Conservation (phyloP, 805 yeast species). For the Candida qinlingensis region DNA sequence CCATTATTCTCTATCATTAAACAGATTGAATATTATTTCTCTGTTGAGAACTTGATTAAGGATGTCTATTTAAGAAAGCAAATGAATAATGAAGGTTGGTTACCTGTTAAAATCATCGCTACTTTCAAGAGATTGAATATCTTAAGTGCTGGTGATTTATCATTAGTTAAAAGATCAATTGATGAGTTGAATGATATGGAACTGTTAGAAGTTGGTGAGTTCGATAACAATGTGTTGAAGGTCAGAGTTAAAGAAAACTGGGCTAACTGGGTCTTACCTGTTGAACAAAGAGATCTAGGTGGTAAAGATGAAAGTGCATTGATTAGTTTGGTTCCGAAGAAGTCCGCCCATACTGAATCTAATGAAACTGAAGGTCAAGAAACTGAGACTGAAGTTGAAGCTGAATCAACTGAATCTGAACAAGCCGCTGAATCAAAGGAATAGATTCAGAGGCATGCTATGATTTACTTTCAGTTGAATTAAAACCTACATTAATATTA, state of each 20-base stretch:
- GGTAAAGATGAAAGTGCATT: conserved; percentile 39
- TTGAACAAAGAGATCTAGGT: conserved; percentile 38
- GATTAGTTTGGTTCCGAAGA: conserved; percentile 16
- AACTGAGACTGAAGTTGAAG: background rate
- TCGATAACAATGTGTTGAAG: conserved; percentile 41
- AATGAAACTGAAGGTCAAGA: conserved; percentile 12
- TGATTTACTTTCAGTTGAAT: too few relatives aligned
- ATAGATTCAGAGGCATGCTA: too few relatives aligned
- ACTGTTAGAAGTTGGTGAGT: conserved; percentile 33
- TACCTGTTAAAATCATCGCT: conserved; percentile 57
- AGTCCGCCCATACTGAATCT: conserved; percentile 3
- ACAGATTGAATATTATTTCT: conserved; percentile 89
- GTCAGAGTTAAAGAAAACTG: conserved; percentile 57
- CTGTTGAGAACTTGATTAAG: conserved; percentile 78
- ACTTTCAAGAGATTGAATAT: conserved; percentile 72
- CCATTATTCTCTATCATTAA: conserved; percentile 20
- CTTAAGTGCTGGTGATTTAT: conserved; percentile 50
- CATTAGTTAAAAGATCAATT: conserved; percentile 50
- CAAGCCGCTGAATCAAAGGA: background rate
- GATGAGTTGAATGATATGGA: conserved; percentile 34
- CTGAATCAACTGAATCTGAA: background rate
- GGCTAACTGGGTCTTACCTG: conserved; percentile 65
- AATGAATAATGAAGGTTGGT: conserved; percentile 74
- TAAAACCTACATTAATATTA: too few relatives aligned
- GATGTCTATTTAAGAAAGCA: conserved; percentile 79